phyloP scores from a whole-genome alignment of 2,329 filamentous ascomycete species.

The Leptoxyphium fumago region DNA sequence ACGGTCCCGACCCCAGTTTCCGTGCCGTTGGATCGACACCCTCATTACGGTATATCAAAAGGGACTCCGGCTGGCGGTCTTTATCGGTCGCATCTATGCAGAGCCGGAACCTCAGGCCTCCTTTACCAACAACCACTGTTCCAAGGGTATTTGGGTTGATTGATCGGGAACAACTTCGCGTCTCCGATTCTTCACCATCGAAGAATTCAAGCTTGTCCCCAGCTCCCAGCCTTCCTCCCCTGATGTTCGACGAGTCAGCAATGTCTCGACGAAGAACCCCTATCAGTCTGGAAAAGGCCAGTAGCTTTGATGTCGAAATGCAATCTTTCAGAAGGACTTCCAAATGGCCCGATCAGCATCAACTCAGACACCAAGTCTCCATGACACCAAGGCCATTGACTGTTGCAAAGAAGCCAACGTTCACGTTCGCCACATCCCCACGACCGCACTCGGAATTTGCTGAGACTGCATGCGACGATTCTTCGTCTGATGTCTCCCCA shows the following conservation, averaged over 20 bases:
- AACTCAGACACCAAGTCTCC: background rate
- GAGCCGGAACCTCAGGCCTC: background rate
- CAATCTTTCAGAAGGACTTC: background rate
- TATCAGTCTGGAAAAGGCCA: background rate
- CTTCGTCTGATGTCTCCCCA: background rate
- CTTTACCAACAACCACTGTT: background rate
- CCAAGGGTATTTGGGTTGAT: background rate
- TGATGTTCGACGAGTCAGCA: background rate
- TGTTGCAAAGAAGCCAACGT: background rate
- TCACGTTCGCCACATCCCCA: background rate
- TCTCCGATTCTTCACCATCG: background rate
- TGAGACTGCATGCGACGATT: background rate
- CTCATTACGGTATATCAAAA: background rate
- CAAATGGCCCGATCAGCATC: background rate
- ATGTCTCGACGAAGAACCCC: background rate
- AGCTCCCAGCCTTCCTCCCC: background rate
- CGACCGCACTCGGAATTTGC: background rate
- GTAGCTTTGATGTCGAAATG: background rate
- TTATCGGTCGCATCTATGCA: no score
- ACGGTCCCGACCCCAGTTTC: background rate
- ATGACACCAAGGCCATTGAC: background rate
- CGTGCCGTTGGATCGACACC: background rate
- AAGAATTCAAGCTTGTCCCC: background rate
- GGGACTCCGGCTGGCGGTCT: no score
- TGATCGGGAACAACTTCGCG: background rate